Evolutionary conservation across 2,329 filamentous ascomycete species (phyloP), one percentile per base, ranked within the genome.

Genomic region (Remersonia thermophila): DNA sequence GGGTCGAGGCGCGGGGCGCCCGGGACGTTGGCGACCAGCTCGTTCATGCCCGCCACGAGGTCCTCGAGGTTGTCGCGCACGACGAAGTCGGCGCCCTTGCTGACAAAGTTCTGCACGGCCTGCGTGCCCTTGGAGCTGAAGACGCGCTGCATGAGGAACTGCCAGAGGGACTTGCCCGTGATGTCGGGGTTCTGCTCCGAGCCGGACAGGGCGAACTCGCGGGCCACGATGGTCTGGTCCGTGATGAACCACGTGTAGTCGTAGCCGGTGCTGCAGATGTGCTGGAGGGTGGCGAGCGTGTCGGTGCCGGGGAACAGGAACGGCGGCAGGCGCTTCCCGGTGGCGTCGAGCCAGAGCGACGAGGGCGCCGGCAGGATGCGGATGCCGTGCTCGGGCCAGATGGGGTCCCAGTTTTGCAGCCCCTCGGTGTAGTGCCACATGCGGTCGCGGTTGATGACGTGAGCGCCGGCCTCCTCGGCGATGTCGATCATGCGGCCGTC

Each of bases 351-450:
- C 73, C 73, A 77, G 3, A 77, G 65, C 2, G 71, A 73, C 0
- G 71, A 76, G 0, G 73, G 73, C 0, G 67, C 73, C 0, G 73
- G 71, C 11, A 77, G 56, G 2, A 77, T 63, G 25, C 73, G 69
- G 43, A 77, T 77, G 14, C 73, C 73, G 46, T 77, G 73, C 11
- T 47, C 41, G 0, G 71, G 72, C 73, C 73, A 77, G 51, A 77
- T 75, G 3, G 71, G 61, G 37, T 76, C 55, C 73, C 73, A 77
- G 50, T 78, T 77, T 36, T 64, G 59, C 9, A 78, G 51, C 0
- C 73, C 73, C 47, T 78, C 73, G 9, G 71, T 77, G 49, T 78
- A 78, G 51, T 77, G 73, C 73, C 73, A 78, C 73, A 77, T 77
- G 30, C 73, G 59, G 47, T 77, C 73, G 33, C 66, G 62, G 54